Evolutionary conservation across 805 yeast genomes (phyloP).

Genomic region (Saturnispora saitoi): DNA sequence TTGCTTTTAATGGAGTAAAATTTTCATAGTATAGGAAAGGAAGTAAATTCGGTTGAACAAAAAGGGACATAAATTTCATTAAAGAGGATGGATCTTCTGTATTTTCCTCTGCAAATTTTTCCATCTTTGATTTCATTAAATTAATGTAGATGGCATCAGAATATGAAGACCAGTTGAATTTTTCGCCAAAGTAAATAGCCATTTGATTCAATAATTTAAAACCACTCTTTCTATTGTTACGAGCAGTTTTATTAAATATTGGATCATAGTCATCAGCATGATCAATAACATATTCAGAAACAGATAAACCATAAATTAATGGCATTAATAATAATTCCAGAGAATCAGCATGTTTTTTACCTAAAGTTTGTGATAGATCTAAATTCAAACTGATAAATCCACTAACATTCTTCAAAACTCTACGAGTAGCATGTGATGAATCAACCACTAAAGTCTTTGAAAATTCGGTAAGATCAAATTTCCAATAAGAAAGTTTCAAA

Average conservation of each 20-base stretch:
- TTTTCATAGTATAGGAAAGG: slow-evolving; percentile 50
- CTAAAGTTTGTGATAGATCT: slow-evolving; percentile 51
- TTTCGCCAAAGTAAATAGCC: slow-evolving; percentile 43
- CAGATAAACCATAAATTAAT: slow-evolving; percentile 43
- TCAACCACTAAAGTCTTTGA: slow-evolving; percentile 18
- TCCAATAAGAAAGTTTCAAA: slow-evolving; percentile 51
- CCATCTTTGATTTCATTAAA: slow-evolving; percentile 58
- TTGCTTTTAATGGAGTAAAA: slow-evolving; percentile 42
- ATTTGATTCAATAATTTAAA: slow-evolving; percentile 53
- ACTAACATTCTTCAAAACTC: slow-evolving; percentile 38
- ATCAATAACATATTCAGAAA: slow-evolving; percentile 39
- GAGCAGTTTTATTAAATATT: slow-evolving; percentile 37
- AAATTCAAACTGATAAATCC: slow-evolving; percentile 60
- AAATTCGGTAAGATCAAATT: slow-evolving; percentile 35
- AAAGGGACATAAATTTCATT: slow-evolving; percentile 58
- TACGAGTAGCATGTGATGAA: slow-evolving; percentile 23
- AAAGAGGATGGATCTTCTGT: slow-evolving; percentile 76
- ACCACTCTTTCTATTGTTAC: slow-evolving; percentile 57
- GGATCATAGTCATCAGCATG: slow-evolving; percentile 16
- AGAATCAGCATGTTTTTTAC: slow-evolving; percentile 43
- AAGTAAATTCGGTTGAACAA: slow-evolving; percentile 37
- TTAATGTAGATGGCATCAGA: slow-evolving; percentile 41
- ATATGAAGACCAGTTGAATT: slow-evolving; percentile 47
- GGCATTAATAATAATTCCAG: slow-evolving; percentile 48
- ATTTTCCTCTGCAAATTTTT: slow-evolving; percentile 64